phyloP scores from a whole-genome alignment of 2,329 filamentous ascomycete genomes.

The Pseudohalonectria lignicola region DNA sequence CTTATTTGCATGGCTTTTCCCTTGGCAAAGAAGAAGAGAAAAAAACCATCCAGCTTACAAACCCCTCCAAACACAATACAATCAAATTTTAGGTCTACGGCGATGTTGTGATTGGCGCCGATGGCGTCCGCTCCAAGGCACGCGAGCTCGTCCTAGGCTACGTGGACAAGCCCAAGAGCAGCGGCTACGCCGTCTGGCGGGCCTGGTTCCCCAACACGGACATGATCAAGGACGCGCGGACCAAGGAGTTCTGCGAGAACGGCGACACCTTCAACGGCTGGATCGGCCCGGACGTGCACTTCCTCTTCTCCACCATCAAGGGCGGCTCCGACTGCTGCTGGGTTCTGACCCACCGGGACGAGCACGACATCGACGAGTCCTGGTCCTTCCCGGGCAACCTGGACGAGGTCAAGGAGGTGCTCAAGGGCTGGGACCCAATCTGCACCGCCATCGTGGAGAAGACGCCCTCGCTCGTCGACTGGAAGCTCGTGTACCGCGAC shows the following conservation, averaged over 20 bases:
- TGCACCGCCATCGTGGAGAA: conserved; percentile 35
- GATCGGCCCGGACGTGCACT: conserved; percentile 46
- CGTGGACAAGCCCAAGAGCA: conserved; percentile 38
- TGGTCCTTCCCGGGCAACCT: conserved; percentile 42
- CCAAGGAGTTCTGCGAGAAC: conserved; percentile 40
- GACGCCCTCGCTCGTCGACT: conserved; percentile 29
- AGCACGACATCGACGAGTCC: conserved; percentile 42
- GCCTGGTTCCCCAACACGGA: conserved; percentile 41
- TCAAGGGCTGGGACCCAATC: conserved; percentile 39
- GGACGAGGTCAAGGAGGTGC: conserved; percentile 36
- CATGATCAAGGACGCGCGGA: conserved; percentile 38
- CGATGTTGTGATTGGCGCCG: conserved; percentile 41
- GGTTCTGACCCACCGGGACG: conserved; percentile 45
- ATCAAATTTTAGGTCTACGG: conserved; percentile 26
- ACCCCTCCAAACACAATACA: too few relatives aligned
- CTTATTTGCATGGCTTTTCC: too few relatives aligned
- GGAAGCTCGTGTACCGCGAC: conserved; percentile 39
- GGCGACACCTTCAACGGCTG: conserved; percentile 49
- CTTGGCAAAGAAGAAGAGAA: too few relatives aligned
- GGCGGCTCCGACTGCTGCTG: conserved; percentile 43
- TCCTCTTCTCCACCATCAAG: conserved; percentile 46
- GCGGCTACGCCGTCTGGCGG: conserved; percentile 39
- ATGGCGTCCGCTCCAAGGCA: conserved; percentile 42
- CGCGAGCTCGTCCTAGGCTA: conserved; percentile 38
- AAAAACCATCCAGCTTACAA: too few relatives aligned